Conservation (phyloP, 768 basidiomycete species). For the Podaxis sp. region DNA sequence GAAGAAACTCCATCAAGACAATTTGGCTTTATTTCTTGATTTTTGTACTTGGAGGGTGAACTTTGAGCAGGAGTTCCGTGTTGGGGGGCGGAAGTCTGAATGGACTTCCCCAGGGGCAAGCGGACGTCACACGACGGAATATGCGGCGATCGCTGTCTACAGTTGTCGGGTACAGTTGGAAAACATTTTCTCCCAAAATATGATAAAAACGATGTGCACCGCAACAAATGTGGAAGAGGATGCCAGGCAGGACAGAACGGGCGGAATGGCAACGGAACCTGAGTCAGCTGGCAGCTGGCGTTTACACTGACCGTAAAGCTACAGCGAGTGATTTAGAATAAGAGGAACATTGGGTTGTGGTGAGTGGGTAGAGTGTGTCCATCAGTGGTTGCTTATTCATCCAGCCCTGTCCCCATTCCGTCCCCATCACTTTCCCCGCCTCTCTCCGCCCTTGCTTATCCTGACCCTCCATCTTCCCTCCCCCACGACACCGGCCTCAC, state of each 20-base stretch:
- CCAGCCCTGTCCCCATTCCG: slow-evolving; percentile 27
- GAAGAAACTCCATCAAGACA: too few species aligned
- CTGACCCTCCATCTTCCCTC: slow-evolving; percentile 26
- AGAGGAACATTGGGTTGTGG: background rate
- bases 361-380: background rate
- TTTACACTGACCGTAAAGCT: too few species aligned
- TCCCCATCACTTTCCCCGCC: slow-evolving; percentile 27
- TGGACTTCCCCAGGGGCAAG: background rate
- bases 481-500: slow-evolving; percentile 30
- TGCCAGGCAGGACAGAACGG: background rate
- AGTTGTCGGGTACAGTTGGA: background rate
- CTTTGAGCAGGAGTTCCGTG: background rate
- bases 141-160: background rate
- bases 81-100: background rate
- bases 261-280: background rate
- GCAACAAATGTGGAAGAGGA: background rate
- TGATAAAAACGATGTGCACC: background rate
- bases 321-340: background rate
- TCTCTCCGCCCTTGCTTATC: slow-evolving; percentile 20
- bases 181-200: background rate
- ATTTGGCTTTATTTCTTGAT: too few species aligned
- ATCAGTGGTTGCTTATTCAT: slow-evolving; percentile 36
- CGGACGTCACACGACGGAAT: background rate
- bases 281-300: too few species aligned
- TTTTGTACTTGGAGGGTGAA: background rate